These are phyloP conservation scores for Deuterostichococcus epilithicus DNA, from an alignment of 139 green algal genomes.

Conservation along the genomic window DNA sequence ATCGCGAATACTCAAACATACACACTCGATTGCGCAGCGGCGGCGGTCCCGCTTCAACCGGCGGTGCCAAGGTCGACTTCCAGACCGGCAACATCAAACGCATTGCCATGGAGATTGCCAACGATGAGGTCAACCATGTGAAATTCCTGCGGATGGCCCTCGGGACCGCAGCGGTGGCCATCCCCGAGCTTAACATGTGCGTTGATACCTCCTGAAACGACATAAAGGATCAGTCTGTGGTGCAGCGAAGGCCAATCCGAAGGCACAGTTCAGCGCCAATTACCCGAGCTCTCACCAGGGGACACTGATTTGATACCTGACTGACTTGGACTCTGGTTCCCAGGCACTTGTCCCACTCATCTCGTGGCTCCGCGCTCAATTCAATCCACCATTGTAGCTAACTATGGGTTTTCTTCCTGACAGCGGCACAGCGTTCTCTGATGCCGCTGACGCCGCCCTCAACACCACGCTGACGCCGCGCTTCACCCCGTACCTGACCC, in stretches of 20 bases:
- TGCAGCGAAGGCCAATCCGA: too few relatives aligned
- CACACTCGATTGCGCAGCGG: too few relatives aligned
- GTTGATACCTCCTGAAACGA: too few relatives aligned
- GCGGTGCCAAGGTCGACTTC: conserved; percentile 13
- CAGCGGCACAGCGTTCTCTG: conserved; percentile 33
- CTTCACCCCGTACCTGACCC: conserved; percentile 40
- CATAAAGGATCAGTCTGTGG: too few relatives aligned
- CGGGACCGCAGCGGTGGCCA: not conserved
- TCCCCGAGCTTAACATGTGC: conserved; percentile 1
- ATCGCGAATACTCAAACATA: too few relatives aligned
- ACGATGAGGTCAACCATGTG: conserved; percentile 37
- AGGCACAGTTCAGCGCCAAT: too few relatives aligned
- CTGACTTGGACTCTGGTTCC: too few relatives aligned
- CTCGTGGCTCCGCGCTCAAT: too few relatives aligned
- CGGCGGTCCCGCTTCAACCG: conserved; percentile 6
- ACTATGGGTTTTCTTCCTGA: not conserved
- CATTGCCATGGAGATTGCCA: not conserved
- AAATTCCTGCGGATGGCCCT: not conserved
- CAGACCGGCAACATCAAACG: not conserved
- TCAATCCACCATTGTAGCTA: too few relatives aligned
- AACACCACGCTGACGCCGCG: conserved; percentile 25
- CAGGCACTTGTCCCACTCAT: too few relatives aligned
- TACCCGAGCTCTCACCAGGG: too few relatives aligned
- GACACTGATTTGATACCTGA: too few relatives aligned
- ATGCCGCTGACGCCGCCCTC: conserved; percentile 34